Base-by-base conservation (phyloP, 2,329 filamentous ascomycete genomes). In the Paecilomyces variotii region DNA sequence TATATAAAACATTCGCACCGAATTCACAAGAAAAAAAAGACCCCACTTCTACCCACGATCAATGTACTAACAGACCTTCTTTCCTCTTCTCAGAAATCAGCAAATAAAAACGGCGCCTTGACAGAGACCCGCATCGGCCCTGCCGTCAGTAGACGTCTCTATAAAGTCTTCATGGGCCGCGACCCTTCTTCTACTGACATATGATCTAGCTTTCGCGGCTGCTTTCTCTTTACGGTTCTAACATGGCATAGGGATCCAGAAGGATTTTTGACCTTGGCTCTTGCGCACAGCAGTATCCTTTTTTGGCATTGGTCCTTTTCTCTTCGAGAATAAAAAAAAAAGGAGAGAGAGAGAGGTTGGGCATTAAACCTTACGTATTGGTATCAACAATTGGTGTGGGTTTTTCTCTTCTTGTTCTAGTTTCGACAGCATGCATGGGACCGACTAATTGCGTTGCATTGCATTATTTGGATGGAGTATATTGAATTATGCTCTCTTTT, bases 101-200 rank as follows among this genome's bases (percentile, higher is more conserved):
- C 76, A 49, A 80, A 80, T 61, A 77, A 72, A 60, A 78, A 75
- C 57, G 78, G 78, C 26, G 74, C 70, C 0, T 61, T 77, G 56
- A 76, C 77, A 2, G 76, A 79, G 45, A 70, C 74, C 9, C 72
- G 75, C 12, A 73, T 81, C 52, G 79, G 79, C 0, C 78, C 77
- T n/a, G 75, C 78, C 26, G 72, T 77, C 4, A 80, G 78, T 60
- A 76, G 68, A 61, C 72, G 79, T 32, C 59, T 81, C 58, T 77
- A 78, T 63, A 80, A 78, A 66, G 76, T 80, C 1, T 81, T 80
- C 60, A 79, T 76, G 64, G 76, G 77, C 2, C 62, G 72, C 53
- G 77, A 80, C 65, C 73, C 77, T 28, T 60, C 70, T 9, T 76
- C 76, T 1, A 78, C 75, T 7, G 78, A 80, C 66, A 64, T 76